These are phyloP conservation scores for Glaciozyma antarctica DNA, from an alignment of 768 basidiomycete species.

Conservation along the genomic window DNA sequence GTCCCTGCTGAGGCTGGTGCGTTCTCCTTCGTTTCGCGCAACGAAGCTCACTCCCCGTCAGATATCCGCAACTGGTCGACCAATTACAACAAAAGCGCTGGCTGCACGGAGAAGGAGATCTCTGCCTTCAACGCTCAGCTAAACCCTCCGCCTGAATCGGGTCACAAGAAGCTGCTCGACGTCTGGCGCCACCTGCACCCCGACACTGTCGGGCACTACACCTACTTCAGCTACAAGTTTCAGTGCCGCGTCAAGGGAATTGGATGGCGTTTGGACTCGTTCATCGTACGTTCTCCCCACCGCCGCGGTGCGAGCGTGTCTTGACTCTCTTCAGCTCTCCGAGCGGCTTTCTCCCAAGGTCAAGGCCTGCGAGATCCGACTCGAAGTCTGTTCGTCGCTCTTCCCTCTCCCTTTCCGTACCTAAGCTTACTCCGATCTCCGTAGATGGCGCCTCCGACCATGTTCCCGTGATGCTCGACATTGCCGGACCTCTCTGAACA, in stretches of 20 bases:
- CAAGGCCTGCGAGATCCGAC: slow-evolving; percentile 74
- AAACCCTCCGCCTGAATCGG: slow-evolving; percentile 44
- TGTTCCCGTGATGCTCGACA: slow-evolving; percentile 68
- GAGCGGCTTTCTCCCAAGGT: slow-evolving; percentile 56
- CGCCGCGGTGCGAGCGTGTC: neutral
- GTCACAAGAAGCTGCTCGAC: slow-evolving; percentile 52
- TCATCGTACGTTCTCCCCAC: slow-evolving; percentile 6
- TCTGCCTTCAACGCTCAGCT: slow-evolving; percentile 63
- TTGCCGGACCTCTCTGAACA: slow-evolving; percentile 46
- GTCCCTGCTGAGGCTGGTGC: slow-evolving; percentile 65
- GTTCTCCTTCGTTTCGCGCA: neutral
- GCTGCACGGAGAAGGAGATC: slow-evolving; percentile 74
- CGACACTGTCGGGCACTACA: slow-evolving; percentile 55
- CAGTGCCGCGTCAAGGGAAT: slow-evolving; percentile 68
- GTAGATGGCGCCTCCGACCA: slow-evolving; percentile 76
- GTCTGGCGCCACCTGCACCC: slow-evolving; percentile 55
- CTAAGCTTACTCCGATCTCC: too few species aligned
- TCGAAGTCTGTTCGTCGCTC: slow-evolving; percentile 47
- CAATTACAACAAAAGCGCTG: slow-evolving; percentile 82
- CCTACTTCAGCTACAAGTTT: slow-evolving; percentile 69
- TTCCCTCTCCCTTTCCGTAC: neutral
- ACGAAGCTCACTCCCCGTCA: neutral
- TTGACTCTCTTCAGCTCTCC: slow-evolving; percentile 49
- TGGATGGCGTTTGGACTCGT: slow-evolving; percentile 73
- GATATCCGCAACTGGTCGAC: slow-evolving; percentile 35